These are phyloP conservation scores for Candolleomyces efflorescens DNA, from an alignment of 768 basidiomycete species.

Conservation along the genomic window DNA sequence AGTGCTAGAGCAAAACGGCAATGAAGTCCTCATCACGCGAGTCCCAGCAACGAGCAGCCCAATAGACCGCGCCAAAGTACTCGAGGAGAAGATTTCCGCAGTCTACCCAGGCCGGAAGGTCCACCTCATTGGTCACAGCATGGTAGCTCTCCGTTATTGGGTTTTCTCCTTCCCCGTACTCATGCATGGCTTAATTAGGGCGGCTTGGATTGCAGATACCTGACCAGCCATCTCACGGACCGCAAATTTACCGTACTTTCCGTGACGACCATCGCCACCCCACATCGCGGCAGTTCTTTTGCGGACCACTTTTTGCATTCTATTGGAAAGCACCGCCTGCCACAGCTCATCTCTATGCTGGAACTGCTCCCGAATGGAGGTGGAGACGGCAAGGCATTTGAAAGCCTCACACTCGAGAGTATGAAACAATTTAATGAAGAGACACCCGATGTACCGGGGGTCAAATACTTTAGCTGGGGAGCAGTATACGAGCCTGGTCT, in stretches of 20 bases:
- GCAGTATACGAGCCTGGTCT: slow-evolving; percentile 85
- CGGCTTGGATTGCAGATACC: slow-evolving; percentile 90
- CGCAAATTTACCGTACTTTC: slow-evolving; percentile 79
- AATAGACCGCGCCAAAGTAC: slow-evolving; percentile 82
- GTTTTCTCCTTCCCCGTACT: background rate
- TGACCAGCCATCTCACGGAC: slow-evolving; percentile 71
- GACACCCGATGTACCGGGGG: slow-evolving; percentile 71
- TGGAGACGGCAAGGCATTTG: slow-evolving; percentile 93
- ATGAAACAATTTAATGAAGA: slow-evolving; percentile 90
- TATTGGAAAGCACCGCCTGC: slow-evolving; percentile 56
- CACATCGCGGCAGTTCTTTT: slow-evolving; percentile 91
- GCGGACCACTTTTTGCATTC: slow-evolving; percentile 85
- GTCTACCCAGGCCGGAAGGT: slow-evolving; percentile 79
- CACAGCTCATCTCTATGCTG: slow-evolving; percentile 67
- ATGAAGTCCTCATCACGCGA: slow-evolving; percentile 87
- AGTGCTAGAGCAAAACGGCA: slow-evolving; percentile 83
- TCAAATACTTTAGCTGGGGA: slow-evolving; percentile 95
- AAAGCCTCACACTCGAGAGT: slow-evolving; percentile 75
- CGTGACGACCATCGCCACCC: slow-evolving; percentile 92
- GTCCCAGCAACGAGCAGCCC: slow-evolving; percentile 93
- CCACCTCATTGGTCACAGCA: slow-evolving; percentile 83
- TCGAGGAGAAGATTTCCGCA: slow-evolving; percentile 77
- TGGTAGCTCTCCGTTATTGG: slow-evolving; percentile 41
- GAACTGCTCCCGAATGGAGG: slow-evolving; percentile 88
- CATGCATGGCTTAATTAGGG: slow-evolving; percentile 43